Percentiles rank a stretch among this genome's conserved stretches.
Conservation (phyloP, 805 yeast genomes). For the Metschnikowia proteae region DNA sequence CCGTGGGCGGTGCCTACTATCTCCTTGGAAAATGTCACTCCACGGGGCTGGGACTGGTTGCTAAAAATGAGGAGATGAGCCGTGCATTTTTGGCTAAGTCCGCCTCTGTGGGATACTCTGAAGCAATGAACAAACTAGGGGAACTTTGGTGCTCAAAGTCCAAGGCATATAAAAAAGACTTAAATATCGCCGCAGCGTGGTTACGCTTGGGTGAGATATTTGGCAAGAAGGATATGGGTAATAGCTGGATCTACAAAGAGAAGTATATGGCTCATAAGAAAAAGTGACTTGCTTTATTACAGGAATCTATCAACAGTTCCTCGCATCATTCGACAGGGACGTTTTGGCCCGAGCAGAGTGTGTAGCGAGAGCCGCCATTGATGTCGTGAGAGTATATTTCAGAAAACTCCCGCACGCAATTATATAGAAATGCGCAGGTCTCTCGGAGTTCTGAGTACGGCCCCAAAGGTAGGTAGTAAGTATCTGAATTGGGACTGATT, state of each 20-base stretch:
- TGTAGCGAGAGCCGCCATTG: slow-evolving; percentile 13
- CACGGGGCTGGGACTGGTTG: slow-evolving; percentile 52
- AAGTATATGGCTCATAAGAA: slow-evolving; percentile 42
- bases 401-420: slow-evolving; percentile 30
- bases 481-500: slow-evolving; percentile 23
- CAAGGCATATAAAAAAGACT: slow-evolving; percentile 52
- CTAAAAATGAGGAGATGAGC: slow-evolving; percentile 54
- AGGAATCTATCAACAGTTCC: neutral
- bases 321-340: neutral
- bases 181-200: slow-evolving; percentile 64
- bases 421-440: slow-evolving; percentile 27
- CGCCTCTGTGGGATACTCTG: slow-evolving; percentile 62
- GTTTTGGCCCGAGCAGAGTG: slow-evolving; percentile 10
- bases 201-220: slow-evolving; percentile 58
- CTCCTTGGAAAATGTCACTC: slow-evolving; percentile 57
- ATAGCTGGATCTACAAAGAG: slow-evolving; percentile 71
- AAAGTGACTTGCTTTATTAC: slow-evolving; percentile 1
- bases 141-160: slow-evolving; percentile 61
- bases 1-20: slow-evolving; percentile 48
- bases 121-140: slow-evolving; percentile 69
- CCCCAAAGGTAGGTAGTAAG: slow-evolving; percentile 37
- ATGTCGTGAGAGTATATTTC: slow-evolving; percentile 19
- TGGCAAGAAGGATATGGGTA: slow-evolving; percentile 61
- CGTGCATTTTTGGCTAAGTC: slow-evolving; percentile 58
- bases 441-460: slow-evolving; percentile 33